These are phyloP conservation scores for Thuja plicata DNA, from an alignment of 83 land plant species.

Conservation along the genomic window DNA sequence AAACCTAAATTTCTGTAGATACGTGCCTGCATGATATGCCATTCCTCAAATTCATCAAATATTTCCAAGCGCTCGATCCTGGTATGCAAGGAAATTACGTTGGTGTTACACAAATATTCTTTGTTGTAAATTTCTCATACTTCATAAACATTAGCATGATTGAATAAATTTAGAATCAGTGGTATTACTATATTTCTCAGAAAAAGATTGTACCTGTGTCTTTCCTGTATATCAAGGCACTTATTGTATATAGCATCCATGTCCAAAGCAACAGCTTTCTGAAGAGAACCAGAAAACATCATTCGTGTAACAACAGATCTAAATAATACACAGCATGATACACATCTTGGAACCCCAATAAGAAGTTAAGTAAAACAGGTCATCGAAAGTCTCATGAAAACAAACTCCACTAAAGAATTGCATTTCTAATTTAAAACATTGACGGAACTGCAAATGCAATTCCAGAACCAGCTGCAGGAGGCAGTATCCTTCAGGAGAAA, in stretches of 20 bases:
- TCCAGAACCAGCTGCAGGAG: too few relatives aligned
- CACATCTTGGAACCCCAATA: not conserved
- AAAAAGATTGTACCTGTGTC: slow-evolving; percentile 50
- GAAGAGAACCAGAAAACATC: slow-evolving; percentile 15
- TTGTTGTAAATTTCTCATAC: not conserved
- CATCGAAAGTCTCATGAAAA: not conserved
- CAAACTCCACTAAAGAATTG: not conserved
- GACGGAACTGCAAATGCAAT: too few relatives aligned
- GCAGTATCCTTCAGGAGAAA: too few relatives aligned
- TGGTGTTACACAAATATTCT: not conserved
- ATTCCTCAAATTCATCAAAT: slow-evolving; percentile 95
- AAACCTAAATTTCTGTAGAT: not conserved
- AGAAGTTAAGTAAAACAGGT: not conserved
- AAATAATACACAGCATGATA: not conserved
- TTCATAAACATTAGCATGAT: slow-evolving; percentile 1
- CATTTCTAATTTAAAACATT: not conserved
- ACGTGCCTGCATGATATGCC: slow-evolving; percentile 94
- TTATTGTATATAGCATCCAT: slow-evolving; percentile 75
- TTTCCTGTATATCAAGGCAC: slow-evolving; percentile 66
- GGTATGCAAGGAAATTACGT: slow-evolving; percentile 12
- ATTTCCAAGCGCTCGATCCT: slow-evolving; percentile 91
- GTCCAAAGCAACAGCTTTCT: slow-evolving; percentile 81
- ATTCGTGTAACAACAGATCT: not conserved
- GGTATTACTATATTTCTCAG: not conserved
- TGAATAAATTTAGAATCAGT: not conserved